Evolutionary conservation across 2,329 filamentous ascomycete genomes (phyloP), one percentile per base, ranked within the genome.

Genomic region (Chrysoporthe austroafricana): DNA sequence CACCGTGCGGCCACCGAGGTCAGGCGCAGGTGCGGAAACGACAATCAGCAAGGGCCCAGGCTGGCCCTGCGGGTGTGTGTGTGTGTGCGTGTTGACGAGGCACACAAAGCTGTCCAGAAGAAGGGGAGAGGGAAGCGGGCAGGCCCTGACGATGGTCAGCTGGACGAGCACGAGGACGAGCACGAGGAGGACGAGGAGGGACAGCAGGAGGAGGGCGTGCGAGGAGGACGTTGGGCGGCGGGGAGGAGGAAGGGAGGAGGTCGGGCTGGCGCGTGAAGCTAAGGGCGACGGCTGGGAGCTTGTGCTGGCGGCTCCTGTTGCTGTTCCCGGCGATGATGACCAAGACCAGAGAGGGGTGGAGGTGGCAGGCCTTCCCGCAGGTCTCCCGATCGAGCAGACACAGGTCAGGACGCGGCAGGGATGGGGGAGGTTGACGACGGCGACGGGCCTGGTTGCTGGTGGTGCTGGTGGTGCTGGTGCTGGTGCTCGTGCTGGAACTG

Each of bases 1-100:
- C 68, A 70, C 68, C 68, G 68, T 70, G 68, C 61, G 56, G 63
- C 57, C 63, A 65, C 63, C 63, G 54, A 58, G 56, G 34, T 46
- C 54, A 65, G 56, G 59, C 54, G 44, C 54, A 56, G 63, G 11
- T 18, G 60, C n/a, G 56, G 46, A 65, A 58, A 46, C 59, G 66
- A 70, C 57, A 61, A 61, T 48, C 44, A 54, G 44, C 60, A 52
- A 66, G 58, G 63, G 68, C 66, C 66, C 39, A 44, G 46, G 48
- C 56, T 60, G 34, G 14, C 13, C n/a, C 57, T 60, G 34, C 14
- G 56, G 56, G 18, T 39, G 52, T 56, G 26, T 26, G 21, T 57
- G 44, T 48, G 3, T 48, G 6, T 52, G n/a, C 32, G n/a, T 52
- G 48, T 52, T 52, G 50, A 54, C 21, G 50, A 34, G 50, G 21